A percentile compares a stretch with the other conserved stretches of the same genome.
Evolutionary conservation across 768 basidiomycete genomes (phyloP).

Genomic region (Auriscalpium microsporum): DNA sequence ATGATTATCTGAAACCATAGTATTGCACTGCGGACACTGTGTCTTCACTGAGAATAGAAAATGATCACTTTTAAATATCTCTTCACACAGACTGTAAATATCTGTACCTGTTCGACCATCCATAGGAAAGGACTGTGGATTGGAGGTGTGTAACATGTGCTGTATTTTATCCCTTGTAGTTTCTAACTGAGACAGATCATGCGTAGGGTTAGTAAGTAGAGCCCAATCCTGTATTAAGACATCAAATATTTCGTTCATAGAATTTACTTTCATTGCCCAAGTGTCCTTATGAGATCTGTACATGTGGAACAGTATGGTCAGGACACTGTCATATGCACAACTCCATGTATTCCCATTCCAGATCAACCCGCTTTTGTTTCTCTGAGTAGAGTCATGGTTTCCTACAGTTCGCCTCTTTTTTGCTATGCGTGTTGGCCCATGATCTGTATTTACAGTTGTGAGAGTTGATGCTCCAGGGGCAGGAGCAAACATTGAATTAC

Average conservation of each 20-base stretch:
- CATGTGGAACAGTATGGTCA: neutral
- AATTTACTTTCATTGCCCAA: neutral
- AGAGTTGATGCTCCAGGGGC: neutral
- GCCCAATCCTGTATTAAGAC: neutral
- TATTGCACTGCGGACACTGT: neutral
- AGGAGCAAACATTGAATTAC: neutral
- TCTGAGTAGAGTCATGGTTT: neutral
- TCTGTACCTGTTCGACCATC: neutral
- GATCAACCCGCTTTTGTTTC: neutral
- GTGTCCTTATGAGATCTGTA: neutral
- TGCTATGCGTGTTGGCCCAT: neutral
- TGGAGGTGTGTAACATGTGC: neutral
- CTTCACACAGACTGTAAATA: neutral
- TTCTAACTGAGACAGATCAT: neutral
- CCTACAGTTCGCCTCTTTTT: neutral
- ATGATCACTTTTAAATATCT: neutral
- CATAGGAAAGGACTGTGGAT: neutral
- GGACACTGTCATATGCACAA: constrained; percentile 8
- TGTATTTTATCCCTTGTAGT: neutral
- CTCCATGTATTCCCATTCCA: constrained; percentile 1
- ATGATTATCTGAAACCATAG: neutral
- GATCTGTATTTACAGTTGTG: neutral
- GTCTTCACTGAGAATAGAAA: neutral
- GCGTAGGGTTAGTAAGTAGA: neutral
- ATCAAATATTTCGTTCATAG: neutral